Percentiles rank a stretch among this genome's conserved stretches.
These are phyloP conservation scores for Talinum fruticosum DNA, from an alignment of 148 eudicot species.

Conservation along the genomic window DNA sequence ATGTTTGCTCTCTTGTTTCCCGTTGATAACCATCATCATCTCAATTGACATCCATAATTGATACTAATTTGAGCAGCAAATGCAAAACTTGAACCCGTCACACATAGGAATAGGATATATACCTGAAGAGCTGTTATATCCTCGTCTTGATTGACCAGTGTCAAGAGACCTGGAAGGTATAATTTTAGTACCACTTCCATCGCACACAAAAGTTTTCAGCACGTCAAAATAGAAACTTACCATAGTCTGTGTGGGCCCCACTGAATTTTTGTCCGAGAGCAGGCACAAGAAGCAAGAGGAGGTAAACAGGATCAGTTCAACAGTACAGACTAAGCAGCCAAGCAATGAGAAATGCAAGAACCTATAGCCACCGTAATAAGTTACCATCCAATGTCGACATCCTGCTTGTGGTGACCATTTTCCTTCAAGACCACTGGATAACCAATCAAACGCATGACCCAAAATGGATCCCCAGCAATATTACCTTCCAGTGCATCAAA, in stretches of 20 bases:
- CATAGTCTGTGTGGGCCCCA: slow-evolving; percentile 97
- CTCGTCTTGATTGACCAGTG: slow-evolving; percentile 89
- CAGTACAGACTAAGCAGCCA: background rate
- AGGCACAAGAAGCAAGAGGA: slow-evolving; percentile 23
- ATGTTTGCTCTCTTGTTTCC: background rate
- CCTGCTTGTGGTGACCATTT: slow-evolving; percentile 39
- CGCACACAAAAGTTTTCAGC: slow-evolving; percentile 1
- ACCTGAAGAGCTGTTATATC: slow-evolving; percentile 89
- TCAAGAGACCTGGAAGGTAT: slow-evolving; percentile 61
- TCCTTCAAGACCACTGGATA: slow-evolving; percentile 54
- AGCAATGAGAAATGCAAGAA: slow-evolving; percentile 3
- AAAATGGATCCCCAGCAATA: slow-evolving; percentile 85
- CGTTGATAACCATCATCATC: background rate
- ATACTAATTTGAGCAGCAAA: background rate
- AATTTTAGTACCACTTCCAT: slow-evolving; percentile 8
- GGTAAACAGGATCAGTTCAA: slow-evolving; percentile 14
- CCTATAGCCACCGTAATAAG: background rate
- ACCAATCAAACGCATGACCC: slow-evolving; percentile 92
- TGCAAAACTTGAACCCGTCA: background rate
- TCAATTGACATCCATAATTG: background rate
- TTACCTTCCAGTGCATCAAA: slow-evolving; percentile 64
- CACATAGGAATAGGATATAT: background rate
- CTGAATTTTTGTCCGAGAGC: slow-evolving; percentile 37
- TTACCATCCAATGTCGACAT: slow-evolving; percentile 80
- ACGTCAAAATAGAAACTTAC: slow-evolving; percentile 35